phyloP scores from a whole-genome alignment of 2,329 filamentous ascomycete genomes.

The Pleomassaria siparia region DNA sequence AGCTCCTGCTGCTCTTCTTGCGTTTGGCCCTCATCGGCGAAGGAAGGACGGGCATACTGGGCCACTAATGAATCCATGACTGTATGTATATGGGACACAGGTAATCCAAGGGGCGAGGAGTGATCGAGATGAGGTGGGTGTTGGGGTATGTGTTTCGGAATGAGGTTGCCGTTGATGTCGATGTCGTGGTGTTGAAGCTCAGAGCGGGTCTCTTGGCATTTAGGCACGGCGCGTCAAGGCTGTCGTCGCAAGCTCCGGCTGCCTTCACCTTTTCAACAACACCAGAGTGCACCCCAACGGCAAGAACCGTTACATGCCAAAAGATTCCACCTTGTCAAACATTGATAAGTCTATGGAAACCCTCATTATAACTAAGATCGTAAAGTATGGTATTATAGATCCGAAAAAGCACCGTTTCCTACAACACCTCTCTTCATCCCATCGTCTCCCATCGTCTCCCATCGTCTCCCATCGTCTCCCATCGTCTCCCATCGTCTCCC shows the following conservation, averaged over 20 bases:
- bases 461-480: no score
- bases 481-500: no score
- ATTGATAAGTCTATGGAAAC: no score
- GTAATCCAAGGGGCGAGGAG: conserved; percentile 4
- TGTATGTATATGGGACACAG: conserved; percentile 11
- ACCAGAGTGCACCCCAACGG: not conserved
- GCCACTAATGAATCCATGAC: conserved; percentile 90
- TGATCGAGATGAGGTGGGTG: conserved; percentile 8
- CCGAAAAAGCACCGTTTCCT: no score
- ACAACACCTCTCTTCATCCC: no score
- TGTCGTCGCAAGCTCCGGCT: conserved; percentile 5
- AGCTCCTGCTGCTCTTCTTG: conserved; percentile 75
- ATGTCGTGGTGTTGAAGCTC: conserved; percentile 2
- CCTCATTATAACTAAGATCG: no score
- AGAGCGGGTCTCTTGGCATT: conserved; percentile 1
- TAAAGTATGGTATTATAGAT: no score
- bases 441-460: no score
- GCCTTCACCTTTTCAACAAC: conserved; percentile 4
- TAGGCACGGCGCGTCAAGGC: conserved; percentile 6
- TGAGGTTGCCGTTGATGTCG: conserved; percentile 1
- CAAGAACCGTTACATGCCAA: not conserved
- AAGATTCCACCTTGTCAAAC: not conserved
- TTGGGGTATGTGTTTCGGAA: conserved; percentile 9
- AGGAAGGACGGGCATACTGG: conserved; percentile 80
- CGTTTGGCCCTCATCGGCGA: conserved; percentile 70